A percentile compares a stretch with the other conserved stretches of the same genome.
phyloP scores from a whole-genome alignment of 1,139 yeast genomes.

The Hyphopichia fennica region DNA sequence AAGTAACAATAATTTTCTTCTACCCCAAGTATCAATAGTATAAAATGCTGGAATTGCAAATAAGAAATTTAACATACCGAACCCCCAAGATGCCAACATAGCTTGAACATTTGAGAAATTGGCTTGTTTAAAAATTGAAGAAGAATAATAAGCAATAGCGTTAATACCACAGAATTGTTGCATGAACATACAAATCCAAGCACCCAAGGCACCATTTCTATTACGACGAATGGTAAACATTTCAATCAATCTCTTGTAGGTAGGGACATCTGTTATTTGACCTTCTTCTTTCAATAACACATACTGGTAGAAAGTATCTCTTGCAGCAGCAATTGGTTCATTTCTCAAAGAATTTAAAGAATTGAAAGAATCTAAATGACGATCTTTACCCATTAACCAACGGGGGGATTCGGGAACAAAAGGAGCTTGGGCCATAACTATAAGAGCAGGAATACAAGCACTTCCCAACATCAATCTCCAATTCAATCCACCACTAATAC shows the following conservation, averaged over 20 bases:
- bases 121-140: conserved; percentile 69
- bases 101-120: conserved; percentile 64
- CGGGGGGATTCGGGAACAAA: conserved; percentile 79
- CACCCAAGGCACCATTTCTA: conserved; percentile 78
- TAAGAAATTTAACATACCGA: conserved; percentile 76
- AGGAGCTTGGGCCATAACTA: conserved; percentile 67
- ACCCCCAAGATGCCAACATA: conserved; percentile 80
- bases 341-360: conserved; percentile 52
- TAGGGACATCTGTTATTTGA: conserved; percentile 50
- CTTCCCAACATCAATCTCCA: conserved; percentile 86
- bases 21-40: conserved; percentile 78
- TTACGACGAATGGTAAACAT: conserved; percentile 72
- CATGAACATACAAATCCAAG: conserved; percentile 84
- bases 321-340: conserved; percentile 62
- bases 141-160: conserved; percentile 80
- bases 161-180: conserved; percentile 93
- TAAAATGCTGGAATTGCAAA: conserved; percentile 85
- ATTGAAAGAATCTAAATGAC: conserved; percentile 57
- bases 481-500: conserved; percentile 50
- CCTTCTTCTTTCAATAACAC: conserved; percentile 67
- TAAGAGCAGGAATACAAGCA: conserved; percentile 70
- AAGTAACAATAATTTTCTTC: conserved; percentile 65
- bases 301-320: conserved; percentile 73
- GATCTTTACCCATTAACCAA: conserved; percentile 71
- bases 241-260: conserved; percentile 51